phyloP scores from a whole-genome alignment of 306 rosid species.

The Quercus engelmannii region DNA sequence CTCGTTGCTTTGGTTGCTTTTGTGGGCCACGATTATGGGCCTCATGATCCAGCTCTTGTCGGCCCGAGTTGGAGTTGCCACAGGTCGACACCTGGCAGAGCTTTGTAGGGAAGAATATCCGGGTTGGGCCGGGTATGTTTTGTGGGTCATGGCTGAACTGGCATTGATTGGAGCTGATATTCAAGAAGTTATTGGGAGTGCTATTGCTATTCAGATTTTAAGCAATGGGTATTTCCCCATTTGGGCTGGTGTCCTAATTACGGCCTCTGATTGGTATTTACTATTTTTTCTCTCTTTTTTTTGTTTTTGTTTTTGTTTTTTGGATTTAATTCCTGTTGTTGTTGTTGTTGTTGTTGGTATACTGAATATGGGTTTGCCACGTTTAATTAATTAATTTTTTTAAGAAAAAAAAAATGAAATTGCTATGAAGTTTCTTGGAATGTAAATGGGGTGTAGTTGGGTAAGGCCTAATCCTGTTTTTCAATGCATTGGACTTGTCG shows the following conservation, averaged over 20 bases:
- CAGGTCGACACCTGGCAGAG: constrained; percentile 82
- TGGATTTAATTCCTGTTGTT: background rate
- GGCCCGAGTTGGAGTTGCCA: constrained; percentile 68
- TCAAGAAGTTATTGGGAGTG: constrained; percentile 94
- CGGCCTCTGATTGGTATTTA: constrained; percentile 80
- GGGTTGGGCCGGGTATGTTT: constrained; percentile 57
- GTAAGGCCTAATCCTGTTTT: too few species aligned
- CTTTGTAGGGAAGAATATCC: constrained; percentile 82
- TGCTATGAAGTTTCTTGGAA: too few species aligned
- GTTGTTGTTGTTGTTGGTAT: background rate
- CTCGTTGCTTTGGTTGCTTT: constrained; percentile 71
- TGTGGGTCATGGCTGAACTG: constrained; percentile 90
- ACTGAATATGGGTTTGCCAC: too few species aligned
- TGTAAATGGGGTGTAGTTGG: too few species aligned
- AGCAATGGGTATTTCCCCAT: constrained; percentile 69
- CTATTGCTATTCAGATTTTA: constrained; percentile 82
- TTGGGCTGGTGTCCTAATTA: constrained; percentile 83
- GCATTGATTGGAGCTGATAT: constrained; percentile 91
- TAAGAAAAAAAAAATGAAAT: too few species aligned
- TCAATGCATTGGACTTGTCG: too few species aligned
- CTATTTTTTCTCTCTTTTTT: background rate
- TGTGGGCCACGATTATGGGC: constrained; percentile 89
- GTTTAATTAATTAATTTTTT: too few species aligned
- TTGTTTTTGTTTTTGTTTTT: too few species aligned
- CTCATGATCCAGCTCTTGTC: constrained; percentile 73